Evolutionary conservation across 805 yeast genomes (phyloP), one percentile per base, ranked within the genome.

Genomic region (Suhomyces sp.): DNA sequence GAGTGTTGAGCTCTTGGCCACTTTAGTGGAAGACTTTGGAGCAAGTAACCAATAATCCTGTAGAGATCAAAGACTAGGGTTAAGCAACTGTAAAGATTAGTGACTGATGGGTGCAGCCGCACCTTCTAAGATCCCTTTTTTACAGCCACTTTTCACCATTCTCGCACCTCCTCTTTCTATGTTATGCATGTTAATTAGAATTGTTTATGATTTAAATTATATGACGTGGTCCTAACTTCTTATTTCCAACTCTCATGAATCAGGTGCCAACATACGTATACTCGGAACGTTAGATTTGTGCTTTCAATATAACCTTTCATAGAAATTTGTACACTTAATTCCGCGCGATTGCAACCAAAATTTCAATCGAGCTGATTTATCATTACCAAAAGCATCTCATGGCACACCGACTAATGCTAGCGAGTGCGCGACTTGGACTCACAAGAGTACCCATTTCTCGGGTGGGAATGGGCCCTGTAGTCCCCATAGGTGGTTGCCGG

Each of bases 21-120:
- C 76, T 19, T 90, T 81, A 60, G 70, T 88, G 44, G 70, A 76
- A 19, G 77, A 81, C 46, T 90, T 87, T 73, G 94, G 85, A 35
- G 62, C 78, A 47, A 68, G 23, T 15, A 51, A 51, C 46, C 6
- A 19, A 10, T 17, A 38, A 8, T 38, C 6, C 19, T 8, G 42
- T 13, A 19, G 19, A 19, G 42, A 17, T 17, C 15, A 15, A 38
- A 35, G 13, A n/a, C 36, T 33, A 12, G 13, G 15, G 40, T n/a
- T 19, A 3, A 2, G 19, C 40, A n/a, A 15, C 40, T 35, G 19
- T 36, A 36, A 36, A n/a, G 3, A 9, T 27, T 3, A 22, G 29
- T 2, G n/a, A 24, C 15, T 13, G 8, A 7, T 26, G 33, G 33
- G 12, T 29, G 33, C n/a, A 12, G 2, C 33, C n/a, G 33, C 33